Percentiles rank a stretch among this genome's conserved stretches.
These are phyloP conservation scores for Epichloe glyceriae DNA, from an alignment of 2,329 filamentous ascomycete species.

Conservation along the genomic window DNA sequence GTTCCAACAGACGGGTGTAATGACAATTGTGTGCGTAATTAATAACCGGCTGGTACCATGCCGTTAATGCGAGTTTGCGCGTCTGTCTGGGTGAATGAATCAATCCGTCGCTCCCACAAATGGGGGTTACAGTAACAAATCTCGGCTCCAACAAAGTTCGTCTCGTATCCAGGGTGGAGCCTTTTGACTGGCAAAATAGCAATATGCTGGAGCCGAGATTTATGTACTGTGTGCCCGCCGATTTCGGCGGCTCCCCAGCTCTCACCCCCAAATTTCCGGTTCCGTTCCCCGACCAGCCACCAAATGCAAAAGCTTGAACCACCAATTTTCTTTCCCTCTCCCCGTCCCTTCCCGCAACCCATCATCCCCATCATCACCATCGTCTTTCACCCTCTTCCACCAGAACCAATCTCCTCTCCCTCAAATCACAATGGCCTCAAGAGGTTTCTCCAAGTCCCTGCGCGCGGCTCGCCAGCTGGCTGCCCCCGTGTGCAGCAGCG, in stretches of 20 bases:
- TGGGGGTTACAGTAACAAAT: no score
- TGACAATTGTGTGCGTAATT: no score
- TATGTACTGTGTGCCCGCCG: no score
- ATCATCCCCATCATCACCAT: conserved; percentile 3
- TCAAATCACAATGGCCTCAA: conserved; percentile 56
- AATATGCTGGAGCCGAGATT: no score
- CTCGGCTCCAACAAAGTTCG: no score
- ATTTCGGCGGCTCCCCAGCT: neutral
- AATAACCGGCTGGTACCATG: no score
- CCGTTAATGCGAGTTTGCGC: no score
- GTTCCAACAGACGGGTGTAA: no score
- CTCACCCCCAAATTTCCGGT: conserved; percentile 5
- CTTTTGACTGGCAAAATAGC: no score
- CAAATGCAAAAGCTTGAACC: conserved; percentile 5
- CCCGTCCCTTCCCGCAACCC: conserved; percentile 2
- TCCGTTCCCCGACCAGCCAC: neutral
- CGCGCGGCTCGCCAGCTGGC: conserved; percentile 48
- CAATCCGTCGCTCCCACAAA: no score
- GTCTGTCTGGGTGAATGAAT: no score
- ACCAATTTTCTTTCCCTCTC: conserved; percentile 10
- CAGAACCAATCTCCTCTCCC: conserved; percentile 13
- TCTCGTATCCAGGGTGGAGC: neutral
- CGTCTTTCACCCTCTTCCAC: conserved; percentile 13
- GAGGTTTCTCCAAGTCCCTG: conserved; percentile 57
- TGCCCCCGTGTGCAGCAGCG: conserved; percentile 48